Evolutionary conservation across 345 rosid genomes (phyloP).

Genomic region (Populus tremula): DNA sequence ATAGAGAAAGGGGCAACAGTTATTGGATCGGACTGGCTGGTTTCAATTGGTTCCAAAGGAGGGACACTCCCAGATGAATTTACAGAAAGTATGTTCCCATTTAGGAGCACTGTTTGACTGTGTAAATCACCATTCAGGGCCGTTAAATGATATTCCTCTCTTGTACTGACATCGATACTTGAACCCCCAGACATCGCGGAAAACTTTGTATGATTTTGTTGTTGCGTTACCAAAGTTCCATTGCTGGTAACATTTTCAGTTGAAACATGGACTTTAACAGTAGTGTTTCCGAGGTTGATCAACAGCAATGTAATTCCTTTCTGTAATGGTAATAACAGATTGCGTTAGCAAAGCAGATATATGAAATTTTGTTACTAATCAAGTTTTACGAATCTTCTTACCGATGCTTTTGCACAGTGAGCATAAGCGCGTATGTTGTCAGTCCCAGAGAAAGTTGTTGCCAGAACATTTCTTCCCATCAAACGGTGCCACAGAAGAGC

Average conservation of each 20-base stretch:
- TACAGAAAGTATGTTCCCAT: constrained; percentile 35
- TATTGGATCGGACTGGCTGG: constrained; percentile 31
- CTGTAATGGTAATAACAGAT: constrained; percentile 21
- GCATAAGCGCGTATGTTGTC: constrained; percentile 35
- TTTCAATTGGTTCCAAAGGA: constrained; percentile 30
- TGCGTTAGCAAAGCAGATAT: background rate
- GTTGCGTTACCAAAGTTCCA: constrained; percentile 13
- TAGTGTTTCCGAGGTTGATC: constrained; percentile 43
- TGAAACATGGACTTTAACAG: constrained; percentile 31
- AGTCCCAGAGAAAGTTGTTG: constrained; percentile 31
- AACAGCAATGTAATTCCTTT: constrained; percentile 45
- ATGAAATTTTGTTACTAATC: background rate
- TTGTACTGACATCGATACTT: constrained; percentile 1
- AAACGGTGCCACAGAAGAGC: constrained; percentile 52
- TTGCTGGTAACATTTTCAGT: constrained; percentile 18
- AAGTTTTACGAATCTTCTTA: constrained; percentile 11
- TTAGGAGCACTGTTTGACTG: constrained; percentile 42
- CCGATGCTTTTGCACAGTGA: constrained; percentile 41
- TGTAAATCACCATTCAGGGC: constrained; percentile 42
- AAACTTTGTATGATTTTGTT: constrained; percentile 17
- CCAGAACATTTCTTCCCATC: constrained; percentile 41
- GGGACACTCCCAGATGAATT: constrained; percentile 37
- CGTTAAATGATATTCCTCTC: constrained; percentile 51
- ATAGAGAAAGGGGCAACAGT: constrained; percentile 40
- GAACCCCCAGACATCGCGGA: constrained; percentile 27